Base-by-base conservation (phyloP, 352 stramenopile genomes). In the Phytophthora podocarpi region DNA sequence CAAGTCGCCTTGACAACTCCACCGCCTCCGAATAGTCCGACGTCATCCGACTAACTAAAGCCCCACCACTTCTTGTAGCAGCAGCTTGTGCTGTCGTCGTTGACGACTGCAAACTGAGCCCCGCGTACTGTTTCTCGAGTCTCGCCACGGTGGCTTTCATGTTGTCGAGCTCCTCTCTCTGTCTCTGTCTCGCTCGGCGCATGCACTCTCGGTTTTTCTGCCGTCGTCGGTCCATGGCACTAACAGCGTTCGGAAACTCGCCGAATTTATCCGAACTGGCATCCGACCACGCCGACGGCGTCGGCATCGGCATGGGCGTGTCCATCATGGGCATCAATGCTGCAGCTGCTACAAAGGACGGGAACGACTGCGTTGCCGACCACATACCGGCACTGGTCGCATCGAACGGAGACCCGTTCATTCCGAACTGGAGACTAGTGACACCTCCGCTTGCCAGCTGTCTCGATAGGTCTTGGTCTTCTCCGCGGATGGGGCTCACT, bases 181-280 rank as follows among this genome's bases (percentile, higher is more conserved):
- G 67, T n/a, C 51, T 53, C 37, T 80, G 74, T 24, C 74, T 64
- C 15, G 74, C 70, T 32, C 54, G 31, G 4, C 71, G 70, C 74
- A 83, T 83, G 21, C 64, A 80, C 15, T 80, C 74, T 23, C 70
- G 40, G 46, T 83, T 83, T 54, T 78, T 76, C 52, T 69, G 60
- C 2, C 74, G 43, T 1, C 74, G 64, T 24, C 61, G 31, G n/a
- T 78, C 64, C 39, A 82, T 55, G 2, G 67, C 64, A 9, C 40
- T 67, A 6, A 39, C 45, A 30, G n/a, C n/a, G n/a, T 70, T 68
- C 7, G 74, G 46, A 18, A 67, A 18, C 1, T 70, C 34, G 1
- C 18, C 34, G 30, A 45, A 67, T 21, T 73, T 40, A 18, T 48
- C 36, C 0, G 46, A 12, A n/a, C 36, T 35, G 5, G 42, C 20